Conservation (phyloP, 2,329 filamentous ascomycete genomes). For the Fusarium drepaniforme region DNA sequence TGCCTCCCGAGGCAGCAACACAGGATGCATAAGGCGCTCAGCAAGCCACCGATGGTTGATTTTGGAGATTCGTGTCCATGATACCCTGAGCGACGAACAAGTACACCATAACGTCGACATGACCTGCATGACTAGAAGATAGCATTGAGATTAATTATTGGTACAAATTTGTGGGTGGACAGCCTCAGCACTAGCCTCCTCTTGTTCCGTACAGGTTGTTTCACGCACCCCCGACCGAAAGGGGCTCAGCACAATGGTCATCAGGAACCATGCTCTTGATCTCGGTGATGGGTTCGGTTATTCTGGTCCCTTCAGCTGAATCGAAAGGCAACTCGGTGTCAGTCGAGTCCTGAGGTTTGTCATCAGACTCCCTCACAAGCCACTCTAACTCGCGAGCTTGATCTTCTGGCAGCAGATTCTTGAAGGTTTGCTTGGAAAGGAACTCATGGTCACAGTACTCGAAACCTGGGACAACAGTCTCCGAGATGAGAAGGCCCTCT, state of each 20-base stretch:
- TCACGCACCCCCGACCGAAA: neutral
- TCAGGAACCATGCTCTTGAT: neutral
- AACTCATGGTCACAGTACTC: conserved; percentile 78
- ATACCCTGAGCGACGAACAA: conserved; percentile 40
- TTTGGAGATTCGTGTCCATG: conserved; percentile 33
- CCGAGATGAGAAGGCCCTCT: conserved; percentile 71
- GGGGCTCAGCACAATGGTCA: neutral
- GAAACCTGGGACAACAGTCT: conserved; percentile 77
- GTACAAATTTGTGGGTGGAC: neutral
- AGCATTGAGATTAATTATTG: conserved; percentile 16
- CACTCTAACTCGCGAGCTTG: conserved; percentile 62
- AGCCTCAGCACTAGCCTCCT: neutral
- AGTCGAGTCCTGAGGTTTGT: neutral
- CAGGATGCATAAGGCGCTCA: conserved; percentile 11
- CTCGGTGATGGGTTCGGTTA: neutral
- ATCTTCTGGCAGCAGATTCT: conserved; percentile 63
- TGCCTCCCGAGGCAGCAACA: neutral
- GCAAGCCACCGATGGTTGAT: conserved; percentile 12
- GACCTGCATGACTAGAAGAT: conserved; percentile 39
- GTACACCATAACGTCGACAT: conserved; percentile 35
- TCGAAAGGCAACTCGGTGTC: neutral
- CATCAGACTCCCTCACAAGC: conserved; percentile 50
- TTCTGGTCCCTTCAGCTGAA: neutral
- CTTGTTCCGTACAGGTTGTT: neutral
- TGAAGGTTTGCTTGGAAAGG: conserved; percentile 63